phyloP scores from a whole-genome alignment of 2,329 filamentous ascomycete species.

The Colletotrichum melonis region DNA sequence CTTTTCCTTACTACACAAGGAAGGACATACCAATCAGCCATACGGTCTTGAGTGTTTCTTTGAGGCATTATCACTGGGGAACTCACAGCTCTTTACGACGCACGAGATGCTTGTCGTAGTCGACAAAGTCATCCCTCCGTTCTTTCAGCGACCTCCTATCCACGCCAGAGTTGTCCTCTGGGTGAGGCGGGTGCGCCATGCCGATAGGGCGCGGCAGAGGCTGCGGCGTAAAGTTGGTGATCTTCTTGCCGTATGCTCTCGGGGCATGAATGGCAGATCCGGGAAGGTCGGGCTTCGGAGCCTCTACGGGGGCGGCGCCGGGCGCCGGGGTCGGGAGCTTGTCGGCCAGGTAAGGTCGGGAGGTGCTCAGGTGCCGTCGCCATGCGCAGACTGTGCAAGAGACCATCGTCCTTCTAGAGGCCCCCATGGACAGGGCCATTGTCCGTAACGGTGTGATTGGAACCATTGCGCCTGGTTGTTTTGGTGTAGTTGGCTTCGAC shows the following conservation, averaged over 20 bases:
- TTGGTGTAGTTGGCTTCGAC: background rate
- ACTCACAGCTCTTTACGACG: slow-evolving; percentile 80
- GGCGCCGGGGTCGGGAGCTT: slow-evolving; percentile 37
- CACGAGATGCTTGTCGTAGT: slow-evolving; percentile 86
- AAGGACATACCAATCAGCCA: background rate
- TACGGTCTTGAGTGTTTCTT: background rate
- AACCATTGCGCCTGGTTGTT: slow-evolving; percentile 12
- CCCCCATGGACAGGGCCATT: slow-evolving; percentile 44
- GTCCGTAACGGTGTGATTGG: slow-evolving; percentile 34
- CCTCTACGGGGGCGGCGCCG: slow-evolving; percentile 34
- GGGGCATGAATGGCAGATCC: slow-evolving; percentile 68
- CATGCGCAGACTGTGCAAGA: slow-evolving; percentile 63
- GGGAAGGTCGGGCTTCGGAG: slow-evolving; percentile 51
- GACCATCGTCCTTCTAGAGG: slow-evolving; percentile 48
- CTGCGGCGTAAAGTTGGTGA: slow-evolving; percentile 67
- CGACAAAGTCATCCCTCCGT: slow-evolving; percentile 81
- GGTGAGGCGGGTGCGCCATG: slow-evolving; percentile 76
- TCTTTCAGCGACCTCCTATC: slow-evolving; percentile 75
- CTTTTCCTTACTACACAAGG: slow-evolving; percentile 70
- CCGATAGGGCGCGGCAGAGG: slow-evolving; percentile 82
- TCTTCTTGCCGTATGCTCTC: slow-evolving; percentile 67
- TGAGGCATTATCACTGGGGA: background rate
- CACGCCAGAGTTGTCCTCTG: slow-evolving; percentile 85
- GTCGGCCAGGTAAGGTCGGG: slow-evolving; percentile 50
- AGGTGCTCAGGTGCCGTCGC: slow-evolving; percentile 59